Evolutionary conservation across 129 eudicot genomes (phyloP).

Genomic region (Heracleum sosnowskyi): DNA sequence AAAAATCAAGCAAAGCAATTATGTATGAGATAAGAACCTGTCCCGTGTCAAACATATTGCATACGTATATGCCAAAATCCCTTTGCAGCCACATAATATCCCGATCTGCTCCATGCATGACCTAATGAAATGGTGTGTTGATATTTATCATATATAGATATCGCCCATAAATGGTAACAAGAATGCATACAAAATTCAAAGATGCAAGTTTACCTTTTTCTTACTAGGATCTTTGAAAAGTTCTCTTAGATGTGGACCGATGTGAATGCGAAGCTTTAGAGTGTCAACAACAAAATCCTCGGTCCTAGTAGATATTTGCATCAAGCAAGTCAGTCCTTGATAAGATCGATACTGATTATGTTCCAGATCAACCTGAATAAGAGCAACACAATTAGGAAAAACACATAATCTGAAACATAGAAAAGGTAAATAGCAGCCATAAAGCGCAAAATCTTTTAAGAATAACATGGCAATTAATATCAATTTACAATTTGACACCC

Average conservation of each 20-base stretch:
- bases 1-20: neutral
- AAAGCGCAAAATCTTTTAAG: neutral
- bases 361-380: constrained; percentile 88
- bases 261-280: constrained; percentile 61
- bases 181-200: neutral
- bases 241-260: constrained; percentile 88
- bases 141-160: neutral
- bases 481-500: neutral
- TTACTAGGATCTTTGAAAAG: constrained; percentile 80
- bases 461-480: neutral
- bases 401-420: neutral
- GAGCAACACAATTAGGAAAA: constrained; percentile 1
- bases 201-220: constrained; percentile 50
- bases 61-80: constrained; percentile 84
- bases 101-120: constrained; percentile 92
- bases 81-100: constrained; percentile 89
- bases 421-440: neutral
- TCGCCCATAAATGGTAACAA: neutral
- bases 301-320: constrained; percentile 94
- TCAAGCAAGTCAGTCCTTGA: constrained; percentile 96
- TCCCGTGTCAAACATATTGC: constrained; percentile 95
- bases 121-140: constrained; percentile 34
- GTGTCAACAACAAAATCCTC: constrained; percentile 96
- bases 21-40: constrained; percentile 43
- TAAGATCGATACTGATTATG: constrained; percentile 88